These are phyloP conservation scores for Ceratobasidium sp. DNA, from an alignment of 1,284 basidiomycete genomes.

Conservation along the genomic window DNA sequence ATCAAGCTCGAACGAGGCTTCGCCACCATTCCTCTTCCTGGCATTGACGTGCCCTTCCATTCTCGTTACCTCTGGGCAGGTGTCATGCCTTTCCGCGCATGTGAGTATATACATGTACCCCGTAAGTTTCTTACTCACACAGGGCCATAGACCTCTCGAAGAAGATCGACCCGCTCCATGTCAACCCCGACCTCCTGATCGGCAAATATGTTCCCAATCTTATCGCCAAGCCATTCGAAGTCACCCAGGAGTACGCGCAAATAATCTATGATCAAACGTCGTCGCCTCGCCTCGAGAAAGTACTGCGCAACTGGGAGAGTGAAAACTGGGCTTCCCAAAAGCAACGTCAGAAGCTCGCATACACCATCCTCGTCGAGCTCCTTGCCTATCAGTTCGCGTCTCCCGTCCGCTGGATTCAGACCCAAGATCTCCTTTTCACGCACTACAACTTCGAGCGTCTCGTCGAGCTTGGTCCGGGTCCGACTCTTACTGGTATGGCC, in stretches of 20 bases:
- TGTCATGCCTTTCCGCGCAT: constrained; percentile 96
- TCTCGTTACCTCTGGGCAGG: constrained; percentile 99
- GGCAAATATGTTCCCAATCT: constrained; percentile 98
- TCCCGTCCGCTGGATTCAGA: constrained; percentile 98
- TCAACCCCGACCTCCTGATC: constrained; percentile 92
- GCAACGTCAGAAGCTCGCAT: constrained; percentile 92
- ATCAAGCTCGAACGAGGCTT: constrained; percentile 97
- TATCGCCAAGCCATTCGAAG: constrained; percentile 93
- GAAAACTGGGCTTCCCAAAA: constrained; percentile 88
- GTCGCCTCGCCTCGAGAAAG: constrained; percentile 92
- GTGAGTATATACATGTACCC: constrained; percentile 63
- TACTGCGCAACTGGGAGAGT: constrained; percentile 93
- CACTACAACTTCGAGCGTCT: constrained; percentile 93
- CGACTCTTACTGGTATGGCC: constrained; percentile 97
- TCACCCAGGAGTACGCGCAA: constrained; percentile 91
- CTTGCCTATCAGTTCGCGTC: constrained; percentile 97
- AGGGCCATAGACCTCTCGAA: constrained; percentile 86
- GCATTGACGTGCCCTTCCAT: constrained; percentile 99
- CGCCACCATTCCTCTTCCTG: constrained; percentile 94
- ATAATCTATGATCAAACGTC: constrained; percentile 95
- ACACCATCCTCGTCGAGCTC: constrained; percentile 95
- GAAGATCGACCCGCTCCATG: constrained; percentile 92
- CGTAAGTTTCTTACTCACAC: constrained; percentile 13
- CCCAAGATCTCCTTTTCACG: constrained; percentile 93
- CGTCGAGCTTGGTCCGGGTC: constrained; percentile 96